These are phyloP conservation scores for Plasmodium cynomolgi DNA, from an alignment of 169 alveolate genomes.

Conservation along the genomic window DNA sequence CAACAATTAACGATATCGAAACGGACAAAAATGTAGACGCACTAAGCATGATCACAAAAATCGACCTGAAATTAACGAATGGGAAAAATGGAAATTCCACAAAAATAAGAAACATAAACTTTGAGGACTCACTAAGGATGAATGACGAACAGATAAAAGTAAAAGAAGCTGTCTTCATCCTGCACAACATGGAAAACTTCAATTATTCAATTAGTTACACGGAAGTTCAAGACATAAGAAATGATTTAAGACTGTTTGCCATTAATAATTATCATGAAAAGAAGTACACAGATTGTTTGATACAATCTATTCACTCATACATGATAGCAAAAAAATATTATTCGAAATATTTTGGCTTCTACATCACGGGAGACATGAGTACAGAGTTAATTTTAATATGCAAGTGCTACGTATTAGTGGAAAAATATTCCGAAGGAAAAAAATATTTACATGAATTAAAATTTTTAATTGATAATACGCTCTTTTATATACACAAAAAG, in stretches of 20 bases:
- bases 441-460: slow-evolving; percentile 82
- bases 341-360: slow-evolving; percentile 78
- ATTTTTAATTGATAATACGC: slow-evolving; percentile 87
- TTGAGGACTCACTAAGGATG: slow-evolving; percentile 56
- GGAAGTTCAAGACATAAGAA: slow-evolving; percentile 79
- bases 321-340: slow-evolving; percentile 78
- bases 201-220: slow-evolving; percentile 65
- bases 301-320: slow-evolving; percentile 80
- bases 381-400: slow-evolving; percentile 86
- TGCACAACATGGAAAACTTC: slow-evolving; percentile 66
- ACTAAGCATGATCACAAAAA: slow-evolving; percentile 56
- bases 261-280: slow-evolving; percentile 77
- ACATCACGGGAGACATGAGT: slow-evolving; percentile 86
- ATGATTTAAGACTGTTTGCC: slow-evolving; percentile 78
- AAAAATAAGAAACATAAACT: slow-evolving; percentile 32
- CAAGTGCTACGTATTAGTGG: slow-evolving; percentile 87
- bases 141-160: slow-evolving; percentile 71
- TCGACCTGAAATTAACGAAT: slow-evolving; percentile 30
- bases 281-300: slow-evolving; percentile 78
- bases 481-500: slow-evolving; percentile 79
- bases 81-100: slow-evolving; percentile 11
- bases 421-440: slow-evolving; percentile 82
- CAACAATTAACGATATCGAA: slow-evolving; percentile 67
- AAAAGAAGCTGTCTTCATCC: slow-evolving; percentile 67
- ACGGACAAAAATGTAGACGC: slow-evolving; percentile 64